Conservation (phyloP, 257 asterid species). For the Plantago major region DNA sequence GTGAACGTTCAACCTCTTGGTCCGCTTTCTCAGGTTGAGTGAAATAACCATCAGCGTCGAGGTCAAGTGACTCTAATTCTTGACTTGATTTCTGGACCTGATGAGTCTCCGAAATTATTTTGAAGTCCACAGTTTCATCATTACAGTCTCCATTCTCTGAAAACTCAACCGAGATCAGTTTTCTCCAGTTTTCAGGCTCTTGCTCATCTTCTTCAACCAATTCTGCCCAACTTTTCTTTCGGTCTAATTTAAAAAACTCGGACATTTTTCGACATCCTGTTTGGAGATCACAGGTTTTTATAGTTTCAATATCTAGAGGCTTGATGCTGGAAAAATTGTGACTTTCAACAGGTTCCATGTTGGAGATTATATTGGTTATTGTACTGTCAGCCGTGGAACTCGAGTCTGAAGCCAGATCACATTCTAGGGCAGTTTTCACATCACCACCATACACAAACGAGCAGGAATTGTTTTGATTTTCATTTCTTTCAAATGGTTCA, state of each 20-base stretch:
- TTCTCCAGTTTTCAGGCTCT: constrained; percentile 21
- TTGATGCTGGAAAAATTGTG: not conserved
- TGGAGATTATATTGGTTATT: constrained; percentile 4
- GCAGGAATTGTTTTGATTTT: constrained; percentile 2
- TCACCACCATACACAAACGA: not conserved
- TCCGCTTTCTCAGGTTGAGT: constrained; percentile 55
- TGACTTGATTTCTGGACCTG: constrained; percentile 26
- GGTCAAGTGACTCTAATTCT: constrained; percentile 28
- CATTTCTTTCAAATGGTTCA: constrained; percentile 6
- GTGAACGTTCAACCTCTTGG: constrained; percentile 30
- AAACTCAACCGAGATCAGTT: constrained; percentile 5
- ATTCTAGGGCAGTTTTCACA: constrained; percentile 10
- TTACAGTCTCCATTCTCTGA: constrained; percentile 19
- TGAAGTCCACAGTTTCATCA: constrained; percentile 47
- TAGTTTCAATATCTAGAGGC: constrained; percentile 5
- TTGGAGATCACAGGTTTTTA: not conserved
- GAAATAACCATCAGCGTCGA: constrained; percentile 40
- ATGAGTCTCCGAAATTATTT: constrained; percentile 37
- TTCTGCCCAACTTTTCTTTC: constrained; percentile 71
- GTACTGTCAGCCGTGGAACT: constrained; percentile 1
- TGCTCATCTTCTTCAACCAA: constrained; percentile 71
- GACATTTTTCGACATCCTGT: not conserved
- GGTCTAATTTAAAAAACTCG: constrained; percentile 7
- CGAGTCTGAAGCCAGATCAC: constrained; percentile 17
- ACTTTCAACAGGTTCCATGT: constrained; percentile 14